A percentile compares a stretch with the other conserved stretches of the same genome.
Evolutionary conservation across 495 filamentous ascomycete genomes (phyloP).

Genomic region (Penicillium riverlandense): DNA sequence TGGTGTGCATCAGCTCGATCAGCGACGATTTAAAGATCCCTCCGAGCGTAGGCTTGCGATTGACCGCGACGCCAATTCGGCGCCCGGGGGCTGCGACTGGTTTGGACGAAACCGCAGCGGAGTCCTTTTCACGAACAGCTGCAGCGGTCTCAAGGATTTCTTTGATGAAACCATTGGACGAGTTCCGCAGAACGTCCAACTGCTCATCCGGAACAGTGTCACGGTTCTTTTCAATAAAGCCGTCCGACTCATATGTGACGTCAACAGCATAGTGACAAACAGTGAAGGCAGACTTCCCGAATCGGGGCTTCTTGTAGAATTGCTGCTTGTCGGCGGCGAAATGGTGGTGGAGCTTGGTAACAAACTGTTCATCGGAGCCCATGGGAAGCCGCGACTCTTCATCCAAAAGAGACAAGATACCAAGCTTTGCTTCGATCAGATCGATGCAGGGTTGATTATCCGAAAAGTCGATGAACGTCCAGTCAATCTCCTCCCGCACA

Average conservation of each 20-base stretch:
- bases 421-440: slow-evolving; percentile 93
- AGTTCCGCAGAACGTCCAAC: slow-evolving; percentile 80
- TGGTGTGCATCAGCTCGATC: slow-evolving; percentile 96
- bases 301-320: slow-evolving; percentile 97
- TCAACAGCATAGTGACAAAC: slow-evolving; percentile 98
- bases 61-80: slow-evolving; percentile 82
- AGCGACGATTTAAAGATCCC: slow-evolving; percentile 98
- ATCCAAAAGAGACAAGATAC: slow-evolving; percentile 85
- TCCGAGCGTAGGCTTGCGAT: slow-evolving; percentile 92
- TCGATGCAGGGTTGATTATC: slow-evolving; percentile 99
- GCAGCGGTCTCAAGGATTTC: slow-evolving; percentile 82
- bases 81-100: slow-evolving; percentile 61
- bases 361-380: slow-evolving; percentile 95
- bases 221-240: slow-evolving; percentile 99
- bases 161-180: slow-evolving; percentile 77
- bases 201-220: slow-evolving; percentile 99
- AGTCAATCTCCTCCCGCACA: slow-evolving; percentile 92
- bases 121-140: slow-evolving; percentile 83
- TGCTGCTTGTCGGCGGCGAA: slow-evolving; percentile 88
- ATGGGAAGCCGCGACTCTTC: slow-evolving; percentile 96
- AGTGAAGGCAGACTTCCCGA: slow-evolving; percentile 96
- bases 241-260: slow-evolving; percentile 99
- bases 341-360: slow-evolving; percentile 94
- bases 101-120: slow-evolving; percentile 63
- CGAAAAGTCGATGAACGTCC: slow-evolving; percentile 99